These are phyloP conservation scores for Leavenworthia alabamica DNA, from an alignment of 345 rosid species.

Conservation along the genomic window DNA sequence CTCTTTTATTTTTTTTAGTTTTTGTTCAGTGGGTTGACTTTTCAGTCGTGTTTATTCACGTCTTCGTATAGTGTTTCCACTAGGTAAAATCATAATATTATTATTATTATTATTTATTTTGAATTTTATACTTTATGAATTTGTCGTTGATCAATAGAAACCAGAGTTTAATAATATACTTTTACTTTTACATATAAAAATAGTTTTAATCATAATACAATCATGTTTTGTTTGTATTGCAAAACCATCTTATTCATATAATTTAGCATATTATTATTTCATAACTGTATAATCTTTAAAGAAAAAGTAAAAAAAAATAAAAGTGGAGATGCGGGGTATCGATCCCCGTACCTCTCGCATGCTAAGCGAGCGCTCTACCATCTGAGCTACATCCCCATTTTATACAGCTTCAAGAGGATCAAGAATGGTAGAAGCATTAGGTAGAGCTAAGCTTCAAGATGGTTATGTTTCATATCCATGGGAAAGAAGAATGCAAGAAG, in stretches of 20 bases:
- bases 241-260: neutral
- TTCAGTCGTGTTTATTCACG: neutral
- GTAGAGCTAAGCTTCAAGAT: constrained; percentile 73
- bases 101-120: neutral
- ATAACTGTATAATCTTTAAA: neutral
- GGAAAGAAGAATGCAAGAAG: constrained; percentile 64
- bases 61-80: neutral
- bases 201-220: neutral
- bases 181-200: no score
- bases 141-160: neutral
- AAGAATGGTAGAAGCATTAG: constrained; percentile 69
- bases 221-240: neutral
- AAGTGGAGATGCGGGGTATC: constrained; percentile 76
- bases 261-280: neutral
- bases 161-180: neutral
- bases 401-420: constrained; percentile 68
- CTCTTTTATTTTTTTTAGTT: neutral
- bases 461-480: constrained; percentile 90
- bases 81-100: constrained; percentile 1
- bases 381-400: constrained; percentile 76
- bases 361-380: constrained; percentile 93
- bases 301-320: neutral
- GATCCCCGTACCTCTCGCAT: constrained; percentile 87
- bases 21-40: constrained; percentile 11
- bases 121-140: neutral